Percentiles rank a stretch among this genome's conserved stretches.
These are phyloP conservation scores for Salix viminalis DNA, from an alignment of 345 rosid genomes.

Conservation along the genomic window DNA sequence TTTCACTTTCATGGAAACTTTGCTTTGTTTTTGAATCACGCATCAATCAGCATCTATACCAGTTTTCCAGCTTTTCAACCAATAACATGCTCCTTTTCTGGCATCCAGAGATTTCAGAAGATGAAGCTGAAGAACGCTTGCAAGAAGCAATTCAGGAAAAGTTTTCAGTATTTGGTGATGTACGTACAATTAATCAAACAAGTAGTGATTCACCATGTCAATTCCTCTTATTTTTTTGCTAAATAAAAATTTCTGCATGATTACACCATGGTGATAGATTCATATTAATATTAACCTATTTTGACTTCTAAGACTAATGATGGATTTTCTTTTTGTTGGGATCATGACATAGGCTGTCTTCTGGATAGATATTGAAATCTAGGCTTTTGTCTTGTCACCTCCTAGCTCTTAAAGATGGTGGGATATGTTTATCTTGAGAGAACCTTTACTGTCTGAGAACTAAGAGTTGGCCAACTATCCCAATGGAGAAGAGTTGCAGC, in stretches of 20 bases:
- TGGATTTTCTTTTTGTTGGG: background rate
- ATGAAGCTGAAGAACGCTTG: constrained; percentile 90
- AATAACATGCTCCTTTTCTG: constrained; percentile 18
- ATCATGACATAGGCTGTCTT: background rate
- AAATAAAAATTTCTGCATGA: background rate
- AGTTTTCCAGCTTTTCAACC: constrained; percentile 11
- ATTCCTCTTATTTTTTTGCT: background rate
- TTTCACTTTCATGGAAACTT: background rate
- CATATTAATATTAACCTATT: too few relatives aligned
- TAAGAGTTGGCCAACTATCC: background rate
- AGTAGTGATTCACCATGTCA: constrained; percentile 8
- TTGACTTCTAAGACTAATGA: background rate
- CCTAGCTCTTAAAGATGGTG: background rate
- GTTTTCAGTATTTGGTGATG: constrained; percentile 95
- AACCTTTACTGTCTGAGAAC: background rate
- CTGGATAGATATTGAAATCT: background rate
- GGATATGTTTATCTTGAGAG: background rate
- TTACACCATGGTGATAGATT: background rate
- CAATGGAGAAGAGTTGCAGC: background rate
- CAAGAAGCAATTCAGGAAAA: constrained; percentile 97
- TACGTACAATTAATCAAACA: constrained; percentile 35
- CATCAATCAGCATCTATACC: background rate
- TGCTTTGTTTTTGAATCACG: constrained; percentile 3
- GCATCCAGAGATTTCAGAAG: constrained; percentile 84
- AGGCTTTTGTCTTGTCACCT: background rate